Percentiles rank a stretch among this genome's conserved stretches.
Evolutionary conservation across 2,329 filamentous ascomycete genomes (phyloP).

Genomic region (Colletotrichum lindemuthianum): DNA sequence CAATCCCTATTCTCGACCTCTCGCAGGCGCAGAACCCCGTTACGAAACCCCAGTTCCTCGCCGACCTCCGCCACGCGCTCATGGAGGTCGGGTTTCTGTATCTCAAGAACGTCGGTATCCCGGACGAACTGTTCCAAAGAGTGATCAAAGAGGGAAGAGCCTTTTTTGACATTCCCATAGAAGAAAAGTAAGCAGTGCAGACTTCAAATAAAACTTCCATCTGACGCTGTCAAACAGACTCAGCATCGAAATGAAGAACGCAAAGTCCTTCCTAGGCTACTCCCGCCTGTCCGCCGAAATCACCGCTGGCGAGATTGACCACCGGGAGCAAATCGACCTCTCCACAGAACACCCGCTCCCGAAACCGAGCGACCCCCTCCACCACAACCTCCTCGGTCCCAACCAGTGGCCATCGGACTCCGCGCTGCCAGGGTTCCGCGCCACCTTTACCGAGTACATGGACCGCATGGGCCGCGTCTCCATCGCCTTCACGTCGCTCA

Average conservation of each 20-base stretch:
- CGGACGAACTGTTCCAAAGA: slow-evolving; percentile 69
- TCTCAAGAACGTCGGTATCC: slow-evolving; percentile 80
- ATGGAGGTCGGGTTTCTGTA: slow-evolving; percentile 92
- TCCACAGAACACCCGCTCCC: slow-evolving; percentile 80
- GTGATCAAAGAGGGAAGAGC: slow-evolving; percentile 74
- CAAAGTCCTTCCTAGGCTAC: slow-evolving; percentile 77
- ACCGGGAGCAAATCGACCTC: slow-evolving; percentile 88
- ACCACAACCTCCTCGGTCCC: slow-evolving; percentile 80
- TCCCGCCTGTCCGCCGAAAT: slow-evolving; percentile 73
- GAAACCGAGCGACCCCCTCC: slow-evolving; percentile 68
- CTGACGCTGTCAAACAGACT: slow-evolving; percentile 52
- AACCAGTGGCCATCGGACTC: slow-evolving; percentile 80
- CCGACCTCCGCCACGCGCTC: slow-evolving; percentile 76
- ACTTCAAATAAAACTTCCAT: not conserved
- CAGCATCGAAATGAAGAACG: slow-evolving; percentile 79
- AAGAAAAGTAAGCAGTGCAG: slow-evolving; percentile 70
- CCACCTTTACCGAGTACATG: slow-evolving; percentile 80
- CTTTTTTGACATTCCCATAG: slow-evolving; percentile 80
- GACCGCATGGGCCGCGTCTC: slow-evolving; percentile 77
- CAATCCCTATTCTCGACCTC: slow-evolving; percentile 82
- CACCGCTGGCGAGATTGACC: slow-evolving; percentile 80
- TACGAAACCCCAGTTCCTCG: slow-evolving; percentile 78
- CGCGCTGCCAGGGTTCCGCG: slow-evolving; percentile 73
- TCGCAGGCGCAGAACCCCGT: slow-evolving; percentile 69
- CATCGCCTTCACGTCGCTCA: slow-evolving; percentile 79